Base-by-base conservation (phyloP, 768 basidiomycete species). In the Porphyrellus cyaneotinctus region DNA sequence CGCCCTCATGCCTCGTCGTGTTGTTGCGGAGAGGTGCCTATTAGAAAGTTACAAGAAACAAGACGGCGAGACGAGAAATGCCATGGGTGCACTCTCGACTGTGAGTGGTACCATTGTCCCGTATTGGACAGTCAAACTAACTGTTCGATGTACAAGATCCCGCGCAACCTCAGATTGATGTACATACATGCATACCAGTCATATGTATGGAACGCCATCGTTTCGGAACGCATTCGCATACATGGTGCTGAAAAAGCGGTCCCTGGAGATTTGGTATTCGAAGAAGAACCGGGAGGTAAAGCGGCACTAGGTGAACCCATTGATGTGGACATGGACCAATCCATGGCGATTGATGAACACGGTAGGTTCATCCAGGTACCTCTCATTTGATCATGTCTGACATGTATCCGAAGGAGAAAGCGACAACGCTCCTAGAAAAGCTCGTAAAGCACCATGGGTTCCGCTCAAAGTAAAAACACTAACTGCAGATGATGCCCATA, bases 171-270 rank as follows among this genome's bases (percentile, higher is more conserved):
- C 53, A 82, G 97, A 46, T 74, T 97, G 58, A 97, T 99, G 91
- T 99, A 98, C 68, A 85, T 97, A 49, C 97, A 99, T 69, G 95
- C 95, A 28, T 99, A 97, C 67, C 97, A 99, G 69, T 95, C 91
- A 15, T 99, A 97, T 62, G 86, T 98, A 31, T 99, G 95, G 95
- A 99, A 99, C 70, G 85, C 92, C 43, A 86, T 97, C 51, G 91
- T 95, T 36, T 97, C 95, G 4, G 93, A 97, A 70, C 87, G 97
- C 13, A 85, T 98, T 63, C 84, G 82, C 53, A 76, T 78, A 43
- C 85, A 84, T 61, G 93, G 95, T 28, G 73, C 79, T 46, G 80
- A 86, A 46, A 77, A 79, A 54, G 85, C 91, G 2, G 78, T 94
- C 41, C 82, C 82, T 7, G 97, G 97, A 1, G 97, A 99, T 66